Percentiles rank a stretch among this genome's conserved stretches.
These are phyloP conservation scores for Aegilops sharonensis DNA, from an alignment of 176 grass and related monocot species.

Conservation along the genomic window DNA sequence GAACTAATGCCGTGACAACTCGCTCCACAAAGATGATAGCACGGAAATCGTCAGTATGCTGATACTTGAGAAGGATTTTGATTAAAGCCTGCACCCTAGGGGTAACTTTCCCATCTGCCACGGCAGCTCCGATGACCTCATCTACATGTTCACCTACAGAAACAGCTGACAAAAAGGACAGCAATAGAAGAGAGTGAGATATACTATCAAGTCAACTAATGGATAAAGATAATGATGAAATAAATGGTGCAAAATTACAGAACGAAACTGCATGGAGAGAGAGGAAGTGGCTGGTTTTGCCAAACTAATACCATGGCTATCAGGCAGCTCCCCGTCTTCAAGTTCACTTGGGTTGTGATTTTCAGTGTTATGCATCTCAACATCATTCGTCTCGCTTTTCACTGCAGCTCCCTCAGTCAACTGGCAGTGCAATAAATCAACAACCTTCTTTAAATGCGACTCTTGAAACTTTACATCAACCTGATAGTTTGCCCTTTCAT, in stretches of 20 bases:
- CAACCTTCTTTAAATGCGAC: slow-evolving; percentile 88
- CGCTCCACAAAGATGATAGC: slow-evolving; percentile 99
- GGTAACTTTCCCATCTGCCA: slow-evolving; percentile 97
- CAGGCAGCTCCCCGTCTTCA: slow-evolving; percentile 93
- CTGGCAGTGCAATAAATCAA: slow-evolving; percentile 80
- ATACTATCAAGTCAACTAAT: background rate
- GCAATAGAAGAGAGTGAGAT: slow-evolving; percentile 25
- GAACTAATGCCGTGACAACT: slow-evolving; percentile 94
- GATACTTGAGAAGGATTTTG: slow-evolving; percentile 98
- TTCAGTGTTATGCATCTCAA: slow-evolving; percentile 50
- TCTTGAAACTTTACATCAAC: slow-evolving; percentile 99
- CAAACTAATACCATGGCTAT: slow-evolving; percentile 82
- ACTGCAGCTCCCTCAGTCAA: slow-evolving; percentile 80
- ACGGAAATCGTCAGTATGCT: slow-evolving; percentile 93
- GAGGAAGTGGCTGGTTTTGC: background rate
- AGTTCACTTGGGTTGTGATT: slow-evolving; percentile 57
- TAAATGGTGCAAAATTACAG: background rate
- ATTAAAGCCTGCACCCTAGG: slow-evolving; percentile 93
- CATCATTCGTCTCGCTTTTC: slow-evolving; percentile 38
- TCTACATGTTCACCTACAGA: slow-evolving; percentile 99
- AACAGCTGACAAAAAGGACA: slow-evolving; percentile 61
- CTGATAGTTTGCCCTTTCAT: slow-evolving; percentile 97
- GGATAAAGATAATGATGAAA: slow-evolving; percentile 10
- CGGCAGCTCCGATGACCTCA: slow-evolving; percentile 84
- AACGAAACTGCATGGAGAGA: background rate